Evolutionary conservation across 768 basidiomycete genomes (phyloP), one percentile per base, ranked within the genome.

Genomic region (Boletellus ananas): DNA sequence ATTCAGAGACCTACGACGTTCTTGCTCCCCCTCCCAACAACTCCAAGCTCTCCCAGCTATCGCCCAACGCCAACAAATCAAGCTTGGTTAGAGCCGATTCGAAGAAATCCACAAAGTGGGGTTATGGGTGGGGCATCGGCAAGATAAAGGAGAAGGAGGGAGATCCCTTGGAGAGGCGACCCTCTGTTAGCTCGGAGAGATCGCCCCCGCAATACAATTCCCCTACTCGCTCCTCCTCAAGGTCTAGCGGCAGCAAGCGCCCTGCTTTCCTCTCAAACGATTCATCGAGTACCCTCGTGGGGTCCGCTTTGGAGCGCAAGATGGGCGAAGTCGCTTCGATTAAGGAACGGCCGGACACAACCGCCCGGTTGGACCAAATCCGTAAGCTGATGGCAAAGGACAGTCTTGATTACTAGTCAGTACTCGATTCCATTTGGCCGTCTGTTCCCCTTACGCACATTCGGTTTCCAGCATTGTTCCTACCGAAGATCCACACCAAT

Each of bases 401-500:
- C 47, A 74, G 72, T 43, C 69, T 90, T 47, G 85, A 89, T 62
- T 88, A 83, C 59, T 90, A 90, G 87, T 90, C 60, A 67, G 85
- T 77, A 23, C 34, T 45, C 53, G 34, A 27, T 17, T 35, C 25
- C 41, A 36, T 50, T 25, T 47, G 29, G 34, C 34, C 29, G 25
- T 8, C 29, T 47, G 49, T 46, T 11, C 47, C 39, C 27, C 51
- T 60, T 37, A 38, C 39, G 36, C 49, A 31, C n/a, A 49, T 12
- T 43, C 47, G 37, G 36, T 47, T 34, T 56, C n/a, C 43, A 92
- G 89, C 59, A 66, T 90, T 55, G 66, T 92, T 41, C 89, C 89
- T 3, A 82, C 78, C 33, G 87, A 89, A 66, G 90, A 93, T 61
- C 84, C 88, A 6, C 90, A 93, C 62, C 79, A 80, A 45, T 90